Evolutionary conservation across 208 protist genomes (phyloP), one percentile per base, ranked within the genome.

Genomic region (Wallacemonas collosoma): DNA sequence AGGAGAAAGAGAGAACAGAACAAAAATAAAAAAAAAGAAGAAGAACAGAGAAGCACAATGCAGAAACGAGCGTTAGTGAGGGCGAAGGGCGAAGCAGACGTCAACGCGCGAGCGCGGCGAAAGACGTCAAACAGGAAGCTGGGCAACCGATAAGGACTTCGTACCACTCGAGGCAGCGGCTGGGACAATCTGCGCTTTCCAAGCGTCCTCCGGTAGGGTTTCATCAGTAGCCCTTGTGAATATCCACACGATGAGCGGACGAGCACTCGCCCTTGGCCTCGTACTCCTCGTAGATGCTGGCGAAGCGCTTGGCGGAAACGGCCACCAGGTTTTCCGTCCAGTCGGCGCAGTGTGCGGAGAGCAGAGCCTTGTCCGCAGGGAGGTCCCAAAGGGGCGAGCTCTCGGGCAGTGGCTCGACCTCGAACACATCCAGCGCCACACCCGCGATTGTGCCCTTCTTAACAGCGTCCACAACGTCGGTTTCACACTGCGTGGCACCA

Each of bases 391-490:
- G 48, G 4, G 82, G 80, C n/a, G 88, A 94, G 9, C 66, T 68
- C 57, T 64, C 39, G 15, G 88, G 80, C 12, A 95, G 83, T 35
- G 90, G 93, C 77, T 97, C 90, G 68, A 66, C 72, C 73, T 91
- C 73, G 64, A 91, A 95, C 38, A 97, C 93, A 68, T 97, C 90
- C 36, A 97, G 79, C 9, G 84, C 85, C 3, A 89, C 93, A 72
- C 77, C 90, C 9, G 75, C 75, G 41, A 97, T 94, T n/a, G 73
- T 74, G 51, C 79, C 83, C 3, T 60, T 74, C 15, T 86, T 66
- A 15, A 97, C 77, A 9, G 90, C 93, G 36, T 82, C 72, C n/a
- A 74, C 53, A 35, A 97, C 62, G 68, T 92, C 89, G 3, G 66
- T 75, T 63, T 95, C 93, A 55, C 76, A 75, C 71, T 91, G 85